Conservation (phyloP, 805 yeast species). For the Metschnikowia gelsemii region DNA sequence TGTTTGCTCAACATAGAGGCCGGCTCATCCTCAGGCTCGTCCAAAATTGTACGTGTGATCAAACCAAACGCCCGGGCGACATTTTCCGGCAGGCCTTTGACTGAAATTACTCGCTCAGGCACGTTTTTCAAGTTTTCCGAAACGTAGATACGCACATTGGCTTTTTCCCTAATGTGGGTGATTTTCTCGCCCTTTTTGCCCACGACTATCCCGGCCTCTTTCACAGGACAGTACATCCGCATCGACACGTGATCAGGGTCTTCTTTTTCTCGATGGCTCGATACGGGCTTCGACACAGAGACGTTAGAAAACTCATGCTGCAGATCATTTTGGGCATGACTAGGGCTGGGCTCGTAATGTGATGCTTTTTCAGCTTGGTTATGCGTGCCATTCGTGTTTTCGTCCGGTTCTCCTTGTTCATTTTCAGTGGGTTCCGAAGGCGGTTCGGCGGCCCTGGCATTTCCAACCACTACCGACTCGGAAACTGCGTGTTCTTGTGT, state of each 20-base stretch:
- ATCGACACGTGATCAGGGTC: constrained; percentile 65
- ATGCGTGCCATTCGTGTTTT: no score
- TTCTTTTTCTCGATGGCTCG: constrained; percentile 41
- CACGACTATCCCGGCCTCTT: constrained; percentile 72
- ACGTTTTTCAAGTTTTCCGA: constrained; percentile 70
- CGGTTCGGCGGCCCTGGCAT: no score
- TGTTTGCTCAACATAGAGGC: constrained; percentile 55
- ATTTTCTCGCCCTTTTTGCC: constrained; percentile 82
- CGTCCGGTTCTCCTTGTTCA: no score
- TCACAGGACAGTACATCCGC: constrained; percentile 72
- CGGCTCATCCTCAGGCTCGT: constrained; percentile 64
- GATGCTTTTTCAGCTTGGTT: no score
- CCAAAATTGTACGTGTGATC: constrained; percentile 62
- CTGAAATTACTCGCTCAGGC: constrained; percentile 71
- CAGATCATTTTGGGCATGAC: no score
- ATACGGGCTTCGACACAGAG: constrained; percentile 31
- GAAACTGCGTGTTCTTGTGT: no score
- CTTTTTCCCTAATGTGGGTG: constrained; percentile 57
- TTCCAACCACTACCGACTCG: no score
- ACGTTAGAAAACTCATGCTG: no score
- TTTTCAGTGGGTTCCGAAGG: no score
- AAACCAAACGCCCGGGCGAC: constrained; percentile 83
- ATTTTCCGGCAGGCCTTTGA: constrained; percentile 71
- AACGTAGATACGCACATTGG: constrained; percentile 65
- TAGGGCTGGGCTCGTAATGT: no score